These are phyloP conservation scores for Mycena belliarum DNA, from an alignment of 768 basidiomycete genomes.

Conservation along the genomic window DNA sequence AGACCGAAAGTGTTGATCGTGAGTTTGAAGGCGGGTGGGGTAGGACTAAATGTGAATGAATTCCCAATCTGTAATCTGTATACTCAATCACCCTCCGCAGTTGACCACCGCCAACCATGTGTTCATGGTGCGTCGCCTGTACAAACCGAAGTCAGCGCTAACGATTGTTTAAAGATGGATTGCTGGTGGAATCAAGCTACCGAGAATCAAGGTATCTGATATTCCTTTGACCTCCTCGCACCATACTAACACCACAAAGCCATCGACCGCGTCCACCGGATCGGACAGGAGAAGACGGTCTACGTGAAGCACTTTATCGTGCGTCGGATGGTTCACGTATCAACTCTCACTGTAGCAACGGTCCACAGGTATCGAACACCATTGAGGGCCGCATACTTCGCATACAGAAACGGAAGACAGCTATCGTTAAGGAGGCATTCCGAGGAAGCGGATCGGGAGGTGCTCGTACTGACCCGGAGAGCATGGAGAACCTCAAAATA, in stretches of 20 bases:
- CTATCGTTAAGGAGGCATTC: conserved; percentile 85
- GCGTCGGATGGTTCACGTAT: conserved; percentile 32
- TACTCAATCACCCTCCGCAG: conserved; percentile 32
- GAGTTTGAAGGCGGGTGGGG: conserved; percentile 89
- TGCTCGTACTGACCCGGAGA: conserved; percentile 59
- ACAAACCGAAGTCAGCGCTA: neutral
- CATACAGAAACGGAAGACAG: conserved; percentile 86
- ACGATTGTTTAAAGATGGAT: conserved; percentile 63
- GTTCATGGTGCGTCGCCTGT: conserved; percentile 64
- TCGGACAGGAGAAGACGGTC: conserved; percentile 81
- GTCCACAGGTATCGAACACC: conserved; percentile 62
- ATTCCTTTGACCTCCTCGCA: neutral
- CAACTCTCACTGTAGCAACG: neutral
- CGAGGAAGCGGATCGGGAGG: conserved; percentile 47
- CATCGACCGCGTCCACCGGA: conserved; percentile 83
- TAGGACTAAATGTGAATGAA: conserved; percentile 75
- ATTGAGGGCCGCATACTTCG: conserved; percentile 79
- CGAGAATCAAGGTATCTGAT: conserved; percentile 70
- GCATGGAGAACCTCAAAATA: conserved; percentile 78
- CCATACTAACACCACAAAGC: conserved; percentile 40
- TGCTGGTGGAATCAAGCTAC: conserved; percentile 91
- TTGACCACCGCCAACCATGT: conserved; percentile 82
- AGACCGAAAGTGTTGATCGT: conserved; percentile 77
- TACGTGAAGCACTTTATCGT: conserved; percentile 87
- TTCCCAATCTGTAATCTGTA: neutral